A percentile compares a stretch with the other conserved stretches of the same genome.
phyloP scores from a whole-genome alignment of 495 filamentous ascomycete species.

The Daldinia childiae region DNA sequence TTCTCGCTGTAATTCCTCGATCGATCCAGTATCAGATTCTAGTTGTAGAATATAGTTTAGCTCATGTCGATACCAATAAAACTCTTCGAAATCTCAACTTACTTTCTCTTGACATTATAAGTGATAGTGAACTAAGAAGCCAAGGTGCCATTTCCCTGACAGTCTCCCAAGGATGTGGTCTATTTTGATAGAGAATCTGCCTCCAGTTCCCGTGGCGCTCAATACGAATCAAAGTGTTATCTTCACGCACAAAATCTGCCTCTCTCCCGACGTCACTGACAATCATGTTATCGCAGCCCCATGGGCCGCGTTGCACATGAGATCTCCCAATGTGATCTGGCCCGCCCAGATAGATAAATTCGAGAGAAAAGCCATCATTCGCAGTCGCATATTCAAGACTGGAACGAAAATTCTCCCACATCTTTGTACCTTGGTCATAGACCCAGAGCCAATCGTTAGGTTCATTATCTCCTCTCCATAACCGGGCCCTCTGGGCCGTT shows the following conservation, averaged over 20 bases:
- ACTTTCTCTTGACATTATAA: not conserved
- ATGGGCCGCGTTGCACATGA: not conserved
- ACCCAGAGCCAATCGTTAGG: not conserved
- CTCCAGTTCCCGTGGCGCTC: too few relatives aligned
- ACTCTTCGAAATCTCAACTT: not conserved
- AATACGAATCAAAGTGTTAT: too few relatives aligned
- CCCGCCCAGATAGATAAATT: not conserved
- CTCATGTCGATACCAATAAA: not conserved
- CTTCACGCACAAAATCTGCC: not conserved
- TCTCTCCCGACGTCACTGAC: not conserved
- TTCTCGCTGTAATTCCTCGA: not conserved
- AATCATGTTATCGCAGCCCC: not conserved
- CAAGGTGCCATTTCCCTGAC: not conserved
- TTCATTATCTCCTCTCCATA: not conserved
- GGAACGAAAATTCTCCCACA: not conserved
- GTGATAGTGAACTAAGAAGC: not conserved
- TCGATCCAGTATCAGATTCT: not conserved
- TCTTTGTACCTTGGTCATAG: not conserved
- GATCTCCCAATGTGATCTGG: not conserved
- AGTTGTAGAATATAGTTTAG: not conserved
- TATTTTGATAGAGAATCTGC: too few relatives aligned
- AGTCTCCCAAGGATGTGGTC: not conserved
- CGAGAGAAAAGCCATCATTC: not conserved
- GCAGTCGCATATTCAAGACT: rapidly evolving
- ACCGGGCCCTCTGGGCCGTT: not conserved